phyloP scores from a whole-genome alignment of 805 yeast species.

The Torulaspora maleeae region DNA sequence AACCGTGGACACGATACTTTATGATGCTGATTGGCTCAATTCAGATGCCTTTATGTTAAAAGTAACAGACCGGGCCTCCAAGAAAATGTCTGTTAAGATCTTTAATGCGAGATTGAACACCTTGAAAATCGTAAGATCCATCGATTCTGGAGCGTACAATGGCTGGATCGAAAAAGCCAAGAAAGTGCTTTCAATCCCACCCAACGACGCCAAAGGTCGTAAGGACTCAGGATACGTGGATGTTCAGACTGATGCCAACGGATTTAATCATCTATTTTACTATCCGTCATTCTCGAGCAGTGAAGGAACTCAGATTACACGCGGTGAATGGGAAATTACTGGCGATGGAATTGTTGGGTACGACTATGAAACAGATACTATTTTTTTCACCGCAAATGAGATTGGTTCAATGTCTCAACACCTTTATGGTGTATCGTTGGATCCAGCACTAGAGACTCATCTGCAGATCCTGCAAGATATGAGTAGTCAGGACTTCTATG shows the following conservation, averaged over 20 bases:
- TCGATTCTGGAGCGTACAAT: constrained; percentile 42
- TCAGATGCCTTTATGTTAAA: constrained; percentile 49
- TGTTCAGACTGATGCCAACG: constrained; percentile 45
- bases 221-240: constrained; percentile 56
- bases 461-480: constrained; percentile 22
- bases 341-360: constrained; percentile 44
- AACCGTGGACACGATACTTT: constrained; percentile 49
- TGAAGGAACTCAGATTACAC: constrained; percentile 41
- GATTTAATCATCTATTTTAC: constrained; percentile 61
- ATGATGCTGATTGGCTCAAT: constrained; percentile 59
- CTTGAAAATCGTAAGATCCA: constrained; percentile 40
- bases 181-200: constrained; percentile 40
- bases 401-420: constrained; percentile 48
- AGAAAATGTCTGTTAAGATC: constrained; percentile 46
- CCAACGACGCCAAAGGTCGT: constrained; percentile 30
- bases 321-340: constrained; percentile 51
- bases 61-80: constrained; percentile 60
- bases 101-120: constrained; percentile 34
- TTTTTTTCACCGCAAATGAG: constrained; percentile 57
- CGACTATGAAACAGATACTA: constrained; percentile 42
- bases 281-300: constrained; percentile 44
- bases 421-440: constrained; percentile 47
- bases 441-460: constrained; percentile 6
- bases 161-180: constrained; percentile 59
- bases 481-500: constrained; percentile 34